Evolutionary conservation across 2,329 filamentous ascomycete genomes (phyloP).

Genomic region (Epichloe coenophiala): DNA sequence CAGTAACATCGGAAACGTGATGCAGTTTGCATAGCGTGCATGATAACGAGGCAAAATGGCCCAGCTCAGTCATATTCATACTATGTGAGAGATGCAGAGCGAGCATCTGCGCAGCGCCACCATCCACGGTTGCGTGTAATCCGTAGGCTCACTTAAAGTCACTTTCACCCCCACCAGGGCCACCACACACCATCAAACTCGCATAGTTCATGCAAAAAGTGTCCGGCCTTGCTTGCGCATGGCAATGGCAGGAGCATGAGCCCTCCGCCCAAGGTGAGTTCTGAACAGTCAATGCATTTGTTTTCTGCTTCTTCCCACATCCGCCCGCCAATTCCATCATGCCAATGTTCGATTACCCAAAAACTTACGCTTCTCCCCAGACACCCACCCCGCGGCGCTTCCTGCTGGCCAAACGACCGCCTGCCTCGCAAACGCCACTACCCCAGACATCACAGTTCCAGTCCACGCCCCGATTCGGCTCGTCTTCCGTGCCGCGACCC

Average conservation of each 20-base stretch:
- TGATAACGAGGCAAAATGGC: not conserved
- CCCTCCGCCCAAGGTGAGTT: constrained; percentile 2
- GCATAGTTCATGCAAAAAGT: not conserved
- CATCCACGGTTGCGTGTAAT: too few species aligned
- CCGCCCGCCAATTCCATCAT: not conserved
- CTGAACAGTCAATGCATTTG: not conserved
- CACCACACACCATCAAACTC: not conserved
- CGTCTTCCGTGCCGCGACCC: constrained; percentile 17
- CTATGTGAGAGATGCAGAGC: too few species aligned
- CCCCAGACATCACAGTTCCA: constrained; percentile 19
- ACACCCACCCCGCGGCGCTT: constrained; percentile 27
- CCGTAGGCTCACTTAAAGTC: too few species aligned
- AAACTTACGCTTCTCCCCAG: constrained; percentile 9
- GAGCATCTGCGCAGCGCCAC: too few species aligned
- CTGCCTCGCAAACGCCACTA: constrained; percentile 19
- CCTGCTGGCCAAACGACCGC: constrained; percentile 21
- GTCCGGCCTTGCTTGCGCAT: not conserved
- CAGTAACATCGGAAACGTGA: not conserved
- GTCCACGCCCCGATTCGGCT: constrained; percentile 25
- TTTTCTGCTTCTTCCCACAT: not conserved
- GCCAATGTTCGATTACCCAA: too few species aligned
- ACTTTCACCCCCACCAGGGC: not conserved
- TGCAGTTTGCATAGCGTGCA: not conserved
- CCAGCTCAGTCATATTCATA: too few species aligned
- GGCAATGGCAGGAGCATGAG: not conserved